Conservation (phyloP, 257 asterid genomes). For the Fraxinus excelsior region DNA sequence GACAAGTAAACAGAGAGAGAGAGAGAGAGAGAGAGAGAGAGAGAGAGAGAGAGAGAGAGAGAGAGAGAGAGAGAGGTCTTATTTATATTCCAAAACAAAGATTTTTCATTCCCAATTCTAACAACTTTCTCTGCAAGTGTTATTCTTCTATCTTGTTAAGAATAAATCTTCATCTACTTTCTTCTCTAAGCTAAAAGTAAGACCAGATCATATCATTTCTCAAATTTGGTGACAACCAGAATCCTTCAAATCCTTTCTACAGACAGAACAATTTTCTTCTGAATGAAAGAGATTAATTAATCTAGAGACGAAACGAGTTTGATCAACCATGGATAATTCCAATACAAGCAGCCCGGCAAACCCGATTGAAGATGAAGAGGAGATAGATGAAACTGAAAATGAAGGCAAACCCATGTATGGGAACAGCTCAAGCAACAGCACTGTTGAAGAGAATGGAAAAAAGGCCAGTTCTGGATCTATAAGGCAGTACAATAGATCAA, state of each 20-base stretch:
- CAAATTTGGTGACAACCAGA: background rate
- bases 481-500: constrained; percentile 75
- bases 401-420: constrained; percentile 31
- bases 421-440: constrained; percentile 78
- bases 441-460: constrained; percentile 76
- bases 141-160: constrained; percentile 30
- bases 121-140: constrained; percentile 57
- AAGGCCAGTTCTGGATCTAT: constrained; percentile 67
- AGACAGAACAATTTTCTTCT: background rate
- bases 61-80: constrained; percentile 33
- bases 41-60: constrained; percentile 34
- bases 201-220: constrained; percentile 24
- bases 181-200: constrained; percentile 10
- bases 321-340: constrained; percentile 41
- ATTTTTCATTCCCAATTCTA: constrained; percentile 80
- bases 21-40: constrained; percentile 35
- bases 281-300: constrained; percentile 21
- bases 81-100: constrained; percentile 54
- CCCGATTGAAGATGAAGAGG: constrained; percentile 35
- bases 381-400: constrained; percentile 19
- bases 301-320: constrained; percentile 7
- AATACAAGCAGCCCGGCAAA: constrained; percentile 29
- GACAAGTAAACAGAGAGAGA: constrained; percentile 2
- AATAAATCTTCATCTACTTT: constrained; percentile 42
- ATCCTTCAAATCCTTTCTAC: constrained; percentile 5